These are phyloP conservation scores for Pugionium cornutum DNA, from an alignment of 345 rosid genomes.

Conservation along the genomic window DNA sequence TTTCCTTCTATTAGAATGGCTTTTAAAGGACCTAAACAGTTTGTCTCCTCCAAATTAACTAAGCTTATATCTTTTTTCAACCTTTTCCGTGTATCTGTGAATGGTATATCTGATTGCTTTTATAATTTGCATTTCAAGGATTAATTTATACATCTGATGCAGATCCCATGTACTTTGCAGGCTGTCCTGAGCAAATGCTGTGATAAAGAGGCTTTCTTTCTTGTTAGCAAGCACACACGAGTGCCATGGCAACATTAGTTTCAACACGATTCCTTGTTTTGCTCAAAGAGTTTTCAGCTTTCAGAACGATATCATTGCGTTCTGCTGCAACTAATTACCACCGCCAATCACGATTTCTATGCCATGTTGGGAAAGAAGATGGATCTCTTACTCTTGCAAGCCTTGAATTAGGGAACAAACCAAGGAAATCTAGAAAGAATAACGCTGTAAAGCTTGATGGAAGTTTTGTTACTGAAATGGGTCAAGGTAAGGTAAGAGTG, in stretches of 20 bases:
- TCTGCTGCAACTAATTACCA: slow-evolving; percentile 47
- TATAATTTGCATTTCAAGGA: background rate
- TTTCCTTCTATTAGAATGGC: no score
- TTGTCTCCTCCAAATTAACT: slow-evolving; percentile 1
- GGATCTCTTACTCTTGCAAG: slow-evolving; percentile 70
- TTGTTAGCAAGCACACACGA: slow-evolving; percentile 18
- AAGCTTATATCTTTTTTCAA: slow-evolving; percentile 7
- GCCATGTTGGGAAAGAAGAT: slow-evolving; percentile 43
- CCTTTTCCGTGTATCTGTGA: background rate
- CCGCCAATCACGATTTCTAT: slow-evolving; percentile 43
- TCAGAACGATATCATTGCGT: slow-evolving; percentile 46
- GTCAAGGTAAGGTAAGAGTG: slow-evolving; percentile 44
- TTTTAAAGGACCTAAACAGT: background rate
- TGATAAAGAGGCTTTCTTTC: slow-evolving; percentile 16
- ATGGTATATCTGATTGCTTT: background rate
- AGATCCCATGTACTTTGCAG: slow-evolving; percentile 24
- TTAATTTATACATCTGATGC: slow-evolving; percentile 15
- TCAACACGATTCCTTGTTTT: slow-evolving; percentile 68
- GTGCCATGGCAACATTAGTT: slow-evolving; percentile 52
- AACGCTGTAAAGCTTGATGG: slow-evolving; percentile 39
- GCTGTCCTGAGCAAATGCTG: slow-evolving; percentile 11
- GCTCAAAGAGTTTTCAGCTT: slow-evolving; percentile 54
- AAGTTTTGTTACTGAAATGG: slow-evolving; percentile 36
- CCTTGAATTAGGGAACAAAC: slow-evolving; percentile 50
- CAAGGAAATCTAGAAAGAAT: slow-evolving; percentile 33